Conservation (phyloP, 306 rosid species). For the Erythrophleum fordii region DNA sequence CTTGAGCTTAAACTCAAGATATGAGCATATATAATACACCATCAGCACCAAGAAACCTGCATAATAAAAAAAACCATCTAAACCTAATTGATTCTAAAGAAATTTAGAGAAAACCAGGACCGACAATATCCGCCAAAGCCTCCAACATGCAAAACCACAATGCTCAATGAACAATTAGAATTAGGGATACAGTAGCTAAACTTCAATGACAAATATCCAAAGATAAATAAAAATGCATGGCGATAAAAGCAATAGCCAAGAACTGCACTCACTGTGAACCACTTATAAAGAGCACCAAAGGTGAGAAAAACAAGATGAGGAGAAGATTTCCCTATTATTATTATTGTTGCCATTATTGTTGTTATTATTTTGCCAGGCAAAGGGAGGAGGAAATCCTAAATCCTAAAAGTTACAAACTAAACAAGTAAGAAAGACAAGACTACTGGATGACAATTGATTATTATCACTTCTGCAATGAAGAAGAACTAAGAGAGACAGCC, state of each 20-base stretch:
- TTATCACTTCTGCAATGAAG: neutral
- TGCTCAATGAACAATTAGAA: conserved; percentile 6
- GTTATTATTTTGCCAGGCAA: neutral
- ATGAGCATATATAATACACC: conserved; percentile 43
- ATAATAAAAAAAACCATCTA: conserved; percentile 46
- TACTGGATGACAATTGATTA: neutral
- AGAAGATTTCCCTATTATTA: neutral
- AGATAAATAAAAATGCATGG: neutral
- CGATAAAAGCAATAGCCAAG: neutral
- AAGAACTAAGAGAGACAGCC: neutral
- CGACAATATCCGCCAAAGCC: conserved; percentile 3
- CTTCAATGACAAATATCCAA: conserved; percentile 15
- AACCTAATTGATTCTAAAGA: conserved; percentile 51
- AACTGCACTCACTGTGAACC: neutral
- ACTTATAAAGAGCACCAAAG: neutral
- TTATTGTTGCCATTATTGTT: neutral
- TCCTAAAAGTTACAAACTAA: neutral
- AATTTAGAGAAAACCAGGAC: conserved; percentile 35
- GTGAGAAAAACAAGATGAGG: conserved; percentile 6
- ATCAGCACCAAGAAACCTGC: conserved; percentile 67
- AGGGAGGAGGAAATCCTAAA: neutral
- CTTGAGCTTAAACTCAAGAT: conserved; percentile 34
- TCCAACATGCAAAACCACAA: conserved; percentile 22
- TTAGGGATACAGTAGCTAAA: neutral
- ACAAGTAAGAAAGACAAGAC: neutral